These are phyloP conservation scores for Penicillium sp. DNA, from an alignment of 2,329 filamentous ascomycete species.

Conservation along the genomic window DNA sequence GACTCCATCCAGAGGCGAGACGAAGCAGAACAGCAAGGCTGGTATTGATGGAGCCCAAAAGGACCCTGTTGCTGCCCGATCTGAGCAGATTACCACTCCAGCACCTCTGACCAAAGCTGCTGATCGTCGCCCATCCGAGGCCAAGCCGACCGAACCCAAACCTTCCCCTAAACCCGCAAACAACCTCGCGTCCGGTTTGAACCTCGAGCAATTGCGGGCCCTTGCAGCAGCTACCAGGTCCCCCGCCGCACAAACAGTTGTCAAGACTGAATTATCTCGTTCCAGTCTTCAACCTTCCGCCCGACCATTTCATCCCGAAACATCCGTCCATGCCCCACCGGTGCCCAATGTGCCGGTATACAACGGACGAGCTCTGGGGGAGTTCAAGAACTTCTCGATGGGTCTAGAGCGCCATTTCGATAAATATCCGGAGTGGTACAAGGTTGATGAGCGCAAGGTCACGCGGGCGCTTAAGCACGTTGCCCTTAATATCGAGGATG, in stretches of 20 bases:
- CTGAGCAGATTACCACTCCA: neutral
- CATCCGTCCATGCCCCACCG: neutral
- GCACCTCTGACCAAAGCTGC: neutral
- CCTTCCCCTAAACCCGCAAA: neutral
- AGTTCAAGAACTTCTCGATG: slow-evolving; percentile 9
- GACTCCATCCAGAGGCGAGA: neutral
- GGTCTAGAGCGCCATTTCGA: slow-evolving; percentile 10
- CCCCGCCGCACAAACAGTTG: neutral
- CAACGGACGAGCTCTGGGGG: slow-evolving; percentile 1
- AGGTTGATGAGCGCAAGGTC: slow-evolving; percentile 4
- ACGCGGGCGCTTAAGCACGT: slow-evolving; percentile 6
- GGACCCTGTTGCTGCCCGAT: neutral
- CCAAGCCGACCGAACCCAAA: neutral
- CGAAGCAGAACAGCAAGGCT: neutral
- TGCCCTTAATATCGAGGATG: slow-evolving; percentile 5
- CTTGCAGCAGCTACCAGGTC: slow-evolving; percentile 9
- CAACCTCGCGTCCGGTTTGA: neutral
- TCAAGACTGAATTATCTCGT: neutral
- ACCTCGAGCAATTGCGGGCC: slow-evolving; percentile 2
- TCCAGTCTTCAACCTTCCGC: neutral
- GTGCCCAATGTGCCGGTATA: slow-evolving; percentile 6
- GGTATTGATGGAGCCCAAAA: slow-evolving; percentile 1
- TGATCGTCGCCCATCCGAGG: neutral
- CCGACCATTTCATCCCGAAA: neutral
- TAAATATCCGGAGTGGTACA: slow-evolving; percentile 4